Evolutionary conservation across 768 basidiomycete species (phyloP).

Genomic region (Auriscalpium microsporum): DNA sequence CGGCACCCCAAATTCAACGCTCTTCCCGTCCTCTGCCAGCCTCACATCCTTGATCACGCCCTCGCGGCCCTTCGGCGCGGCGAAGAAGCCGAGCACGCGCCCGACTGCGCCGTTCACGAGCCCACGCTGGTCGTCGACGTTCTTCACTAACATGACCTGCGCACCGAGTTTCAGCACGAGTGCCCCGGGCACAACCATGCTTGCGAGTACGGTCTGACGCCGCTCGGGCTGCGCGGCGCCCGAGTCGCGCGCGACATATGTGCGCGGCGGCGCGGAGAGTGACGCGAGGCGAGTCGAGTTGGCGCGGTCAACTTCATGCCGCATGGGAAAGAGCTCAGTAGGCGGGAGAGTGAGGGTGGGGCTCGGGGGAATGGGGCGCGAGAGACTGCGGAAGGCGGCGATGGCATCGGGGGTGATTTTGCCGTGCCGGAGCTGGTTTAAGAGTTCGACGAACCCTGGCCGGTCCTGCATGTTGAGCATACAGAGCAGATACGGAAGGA

Average conservation of each 20-base stretch:
- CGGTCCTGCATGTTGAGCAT: not conserved
- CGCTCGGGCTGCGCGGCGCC: conserved; percentile 32
- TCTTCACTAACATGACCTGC: conserved; percentile 69
- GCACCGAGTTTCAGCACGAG: conserved; percentile 53
- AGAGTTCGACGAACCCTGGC: conserved; percentile 57
- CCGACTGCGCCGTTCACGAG: conserved; percentile 71
- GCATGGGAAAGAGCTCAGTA: conserved; percentile 54
- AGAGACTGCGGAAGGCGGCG: conserved; percentile 38
- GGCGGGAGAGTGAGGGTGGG: conserved; percentile 27
- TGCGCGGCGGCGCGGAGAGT: conserved; percentile 33
- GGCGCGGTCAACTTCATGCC: conserved; percentile 59
- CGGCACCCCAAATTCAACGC: conserved; percentile 11
- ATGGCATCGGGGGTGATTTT: conserved; percentile 38
- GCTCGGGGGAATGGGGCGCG: conserved; percentile 24
- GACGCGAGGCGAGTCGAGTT: conserved; percentile 47
- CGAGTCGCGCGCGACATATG: conserved; percentile 47
- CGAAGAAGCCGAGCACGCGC: conserved; percentile 45
- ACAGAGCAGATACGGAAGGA: not conserved
- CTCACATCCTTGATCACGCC: conserved; percentile 29
- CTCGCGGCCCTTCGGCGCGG: conserved; percentile 21
- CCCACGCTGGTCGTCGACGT: conserved; percentile 38
- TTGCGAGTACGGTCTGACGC: conserved; percentile 47
- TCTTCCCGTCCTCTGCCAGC: conserved; percentile 24
- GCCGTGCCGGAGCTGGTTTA: conserved; percentile 72
- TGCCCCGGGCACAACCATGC: conserved; percentile 49